Evolutionary conservation across 192 early-diverging fungal genomes (phyloP).

Genomic region (Coemansia javaensis): DNA sequence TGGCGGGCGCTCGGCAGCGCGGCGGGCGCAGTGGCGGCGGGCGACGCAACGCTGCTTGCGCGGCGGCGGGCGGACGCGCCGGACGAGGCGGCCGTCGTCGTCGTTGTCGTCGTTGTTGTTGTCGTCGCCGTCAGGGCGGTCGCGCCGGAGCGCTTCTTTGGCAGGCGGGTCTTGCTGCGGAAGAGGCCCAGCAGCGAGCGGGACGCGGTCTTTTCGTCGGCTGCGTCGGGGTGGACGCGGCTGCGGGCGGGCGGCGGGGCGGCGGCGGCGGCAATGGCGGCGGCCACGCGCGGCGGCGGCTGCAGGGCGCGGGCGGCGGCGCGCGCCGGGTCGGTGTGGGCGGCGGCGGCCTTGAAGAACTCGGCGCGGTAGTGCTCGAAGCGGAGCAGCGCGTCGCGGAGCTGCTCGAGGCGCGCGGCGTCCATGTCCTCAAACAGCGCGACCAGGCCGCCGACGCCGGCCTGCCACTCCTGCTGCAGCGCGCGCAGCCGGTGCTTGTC

Average conservation of each 20-base stretch:
- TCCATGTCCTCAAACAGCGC: slow-evolving; percentile 37
- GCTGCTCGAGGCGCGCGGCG: slow-evolving; percentile 29
- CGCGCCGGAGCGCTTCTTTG: slow-evolving; percentile 18
- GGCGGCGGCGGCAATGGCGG: slow-evolving; percentile 4
- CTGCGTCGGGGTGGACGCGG: no score
- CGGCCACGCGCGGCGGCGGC: slow-evolving; percentile 12
- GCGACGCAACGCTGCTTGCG: slow-evolving; percentile 18
- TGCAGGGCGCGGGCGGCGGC: slow-evolving; percentile 13
- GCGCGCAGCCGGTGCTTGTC: slow-evolving; percentile 22
- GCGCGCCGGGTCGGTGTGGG: neutral
- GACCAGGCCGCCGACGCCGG: slow-evolving; percentile 24
- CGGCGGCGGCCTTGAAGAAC: slow-evolving; percentile 23
- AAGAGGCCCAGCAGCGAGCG: slow-evolving; percentile 29
- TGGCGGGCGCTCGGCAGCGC: no score
- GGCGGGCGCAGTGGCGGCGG: no score
- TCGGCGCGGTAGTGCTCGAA: slow-evolving; percentile 44
- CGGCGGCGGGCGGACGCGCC: no score
- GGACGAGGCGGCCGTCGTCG: no score
- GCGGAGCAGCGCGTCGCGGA: slow-evolving; percentile 30
- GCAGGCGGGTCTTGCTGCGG: slow-evolving; percentile 25
- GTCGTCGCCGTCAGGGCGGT: no score
- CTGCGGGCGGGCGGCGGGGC: neutral
- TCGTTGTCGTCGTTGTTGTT: no score
- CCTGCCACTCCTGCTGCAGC: slow-evolving; percentile 43
- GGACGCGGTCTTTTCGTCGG: slow-evolving; percentile 5